These are phyloP conservation scores for Cryptosporidium viatorum DNA, from an alignment of 169 alveolate genomes.

Conservation along the genomic window DNA sequence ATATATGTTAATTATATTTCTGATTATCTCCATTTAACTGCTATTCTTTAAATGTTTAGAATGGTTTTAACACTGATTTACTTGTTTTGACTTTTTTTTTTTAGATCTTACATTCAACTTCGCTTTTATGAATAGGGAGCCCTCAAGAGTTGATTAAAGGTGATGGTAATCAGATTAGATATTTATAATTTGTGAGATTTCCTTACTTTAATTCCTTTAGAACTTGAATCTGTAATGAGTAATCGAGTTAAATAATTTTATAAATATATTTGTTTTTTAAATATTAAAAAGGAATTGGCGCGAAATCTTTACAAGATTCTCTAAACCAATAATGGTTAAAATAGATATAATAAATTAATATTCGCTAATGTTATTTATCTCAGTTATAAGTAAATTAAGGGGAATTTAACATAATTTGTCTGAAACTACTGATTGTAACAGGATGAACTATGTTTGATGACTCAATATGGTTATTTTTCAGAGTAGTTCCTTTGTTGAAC, in stretches of 20 bases:
- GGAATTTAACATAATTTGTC: not conserved
- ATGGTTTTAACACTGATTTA: not conserved
- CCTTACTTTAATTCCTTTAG: not conserved
- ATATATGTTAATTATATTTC: conserved; percentile 40
- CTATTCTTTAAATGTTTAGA: not conserved
- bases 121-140: not conserved
- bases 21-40: conserved; percentile 34
- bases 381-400: not conserved
- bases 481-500: not conserved
- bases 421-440: not conserved
- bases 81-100: not conserved
- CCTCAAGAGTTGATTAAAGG: not conserved
- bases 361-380: too few species aligned
- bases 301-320: not conserved
- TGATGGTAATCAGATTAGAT: not conserved
- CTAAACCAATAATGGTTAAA: not conserved
- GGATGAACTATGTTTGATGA: not conserved
- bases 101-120: not conserved
- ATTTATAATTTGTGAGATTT: not conserved
- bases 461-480: not conserved
- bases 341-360: too few species aligned
- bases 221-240: not conserved
- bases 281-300: not conserved
- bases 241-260: not conserved
- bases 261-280: not conserved